Evolutionary conservation across 2,329 filamentous ascomycete species (phyloP), one percentile per base, ranked within the genome.

Genomic region (Teratosphaeria epicoccoides): DNA sequence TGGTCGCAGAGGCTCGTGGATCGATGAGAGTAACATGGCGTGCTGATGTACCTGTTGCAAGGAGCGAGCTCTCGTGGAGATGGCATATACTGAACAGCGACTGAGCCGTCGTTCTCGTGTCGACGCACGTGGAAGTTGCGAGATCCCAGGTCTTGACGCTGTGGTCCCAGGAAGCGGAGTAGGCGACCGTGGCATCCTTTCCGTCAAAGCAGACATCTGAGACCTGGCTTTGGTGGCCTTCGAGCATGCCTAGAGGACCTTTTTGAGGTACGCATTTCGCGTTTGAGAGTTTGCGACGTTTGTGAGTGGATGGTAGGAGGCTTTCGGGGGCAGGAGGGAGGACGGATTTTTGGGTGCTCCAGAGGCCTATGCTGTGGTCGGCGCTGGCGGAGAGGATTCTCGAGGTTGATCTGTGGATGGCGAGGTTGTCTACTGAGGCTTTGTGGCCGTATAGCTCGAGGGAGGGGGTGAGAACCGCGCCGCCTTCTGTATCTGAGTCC

Each of bases 1-100:
- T 79, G 1, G 82, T 79, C 3, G 88, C 85, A 3, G 83, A 85
- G 25, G 81, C 84, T 49, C 93, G 82, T 3, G 91, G 91, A 68
- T 98, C 93, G 59, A 97, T 81, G n/a, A 98, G 78, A 0, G 88
- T 91, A 65, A 98, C 87, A 71, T 95, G 88, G 51, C 89, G 79
- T 22, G 88, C 87, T 14, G 84, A 84, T 2, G 88, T 95, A 53
- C 90, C 93, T 22, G 88, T 85, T 12, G 81, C 82, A 28, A 85
- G 70, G 58, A 85, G 71, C 64, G 78, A 71, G 24, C 84, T 72
- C 2, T 82, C 77, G 1, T 82, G 81, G 12, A 98, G 74, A 5
- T 89, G 83, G 57, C 82, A 79, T 6, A 96, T 76, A 25, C 84
- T 89, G 55, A 95, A 79, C 6, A 98, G 78, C 0, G 89, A 82